Conservation (phyloP, 805 yeast species). For the Yarrowia bubula region DNA sequence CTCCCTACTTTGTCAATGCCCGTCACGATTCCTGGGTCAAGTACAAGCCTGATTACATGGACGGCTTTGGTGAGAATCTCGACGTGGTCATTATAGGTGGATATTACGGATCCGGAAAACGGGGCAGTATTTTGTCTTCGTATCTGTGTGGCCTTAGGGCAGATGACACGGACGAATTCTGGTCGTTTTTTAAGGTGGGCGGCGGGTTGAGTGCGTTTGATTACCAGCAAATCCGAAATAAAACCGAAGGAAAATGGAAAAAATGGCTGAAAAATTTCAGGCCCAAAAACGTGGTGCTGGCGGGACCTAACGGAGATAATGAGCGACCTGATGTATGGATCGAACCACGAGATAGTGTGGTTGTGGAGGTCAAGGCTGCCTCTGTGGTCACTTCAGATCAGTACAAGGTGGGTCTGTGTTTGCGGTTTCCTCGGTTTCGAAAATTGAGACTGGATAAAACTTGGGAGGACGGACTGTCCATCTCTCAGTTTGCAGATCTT, state of each 20-base stretch:
- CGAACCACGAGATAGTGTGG: conserved; percentile 70
- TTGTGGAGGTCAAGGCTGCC: conserved; percentile 80
- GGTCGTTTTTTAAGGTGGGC: conserved; percentile 75
- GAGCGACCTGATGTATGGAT: conserved; percentile 74
- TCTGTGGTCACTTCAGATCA: conserved; percentile 55
- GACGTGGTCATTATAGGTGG: conserved; percentile 81
- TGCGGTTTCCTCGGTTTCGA: conserved; percentile 74
- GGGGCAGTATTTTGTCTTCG: conserved; percentile 44
- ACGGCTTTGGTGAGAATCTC: conserved; percentile 80
- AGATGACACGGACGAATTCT: conserved; percentile 45
- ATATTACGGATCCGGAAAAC: conserved; percentile 62
- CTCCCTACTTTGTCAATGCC: conserved; percentile 60
- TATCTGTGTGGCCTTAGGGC: conserved; percentile 70
- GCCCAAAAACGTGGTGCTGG: conserved; percentile 28
- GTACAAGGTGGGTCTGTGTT: conserved; percentile 65
- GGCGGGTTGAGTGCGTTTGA: conserved; percentile 75
- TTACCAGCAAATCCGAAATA: conserved; percentile 54
- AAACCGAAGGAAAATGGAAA: conserved; percentile 63
- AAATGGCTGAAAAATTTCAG: conserved; percentile 36
- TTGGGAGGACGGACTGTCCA: conserved; percentile 53
- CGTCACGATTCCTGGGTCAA: conserved; percentile 75
- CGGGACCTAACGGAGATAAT: conserved; percentile 28
- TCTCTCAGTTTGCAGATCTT: conserved; percentile 50
- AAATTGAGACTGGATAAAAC: conserved; percentile 67
- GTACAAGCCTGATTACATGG: conserved; percentile 85